A percentile compares a stretch with the other conserved stretches of the same genome.
These are phyloP conservation scores for Podila epicladia DNA, from an alignment of 192 early-diverging fungal genomes.

Conservation along the genomic window DNA sequence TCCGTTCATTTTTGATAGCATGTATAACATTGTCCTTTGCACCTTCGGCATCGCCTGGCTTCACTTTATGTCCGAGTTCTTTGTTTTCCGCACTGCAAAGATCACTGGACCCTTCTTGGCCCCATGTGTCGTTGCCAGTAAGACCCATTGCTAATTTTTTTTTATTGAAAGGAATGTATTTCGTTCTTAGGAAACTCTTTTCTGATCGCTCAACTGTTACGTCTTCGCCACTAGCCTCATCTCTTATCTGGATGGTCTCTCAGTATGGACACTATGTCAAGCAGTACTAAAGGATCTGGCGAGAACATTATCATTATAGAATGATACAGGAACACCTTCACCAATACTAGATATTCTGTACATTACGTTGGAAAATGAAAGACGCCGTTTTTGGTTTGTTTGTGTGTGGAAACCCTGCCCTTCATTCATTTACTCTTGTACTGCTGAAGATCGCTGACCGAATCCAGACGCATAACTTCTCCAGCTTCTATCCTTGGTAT, in stretches of 20 bases:
- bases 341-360: background rate
- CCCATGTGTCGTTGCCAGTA: slow-evolving; percentile 74
- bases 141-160: slow-evolving; percentile 7
- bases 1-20: slow-evolving; percentile 52
- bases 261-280: slow-evolving; percentile 51
- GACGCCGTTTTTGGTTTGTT: background rate
- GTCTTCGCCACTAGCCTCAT: slow-evolving; percentile 19
- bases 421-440: background rate
- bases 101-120: slow-evolving; percentile 71
- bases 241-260: slow-evolving; percentile 52
- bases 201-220: background rate
- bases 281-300: slow-evolving; percentile 8
- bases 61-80: slow-evolving; percentile 75
- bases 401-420: no score
- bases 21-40: slow-evolving; percentile 68
- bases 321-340: background rate
- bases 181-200: background rate
- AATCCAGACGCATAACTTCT: background rate
- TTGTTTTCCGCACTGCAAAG: slow-evolving; percentile 70
- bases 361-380: background rate
- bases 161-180: background rate
- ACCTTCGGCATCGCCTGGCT: slow-evolving; percentile 76
- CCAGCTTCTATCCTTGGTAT: slow-evolving; percentile 15
- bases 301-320: no score
- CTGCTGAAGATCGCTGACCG: background rate